Evolutionary conservation across 768 basidiomycete genomes (phyloP).

Genomic region (Rhodotorula kratochvilovae): DNA sequence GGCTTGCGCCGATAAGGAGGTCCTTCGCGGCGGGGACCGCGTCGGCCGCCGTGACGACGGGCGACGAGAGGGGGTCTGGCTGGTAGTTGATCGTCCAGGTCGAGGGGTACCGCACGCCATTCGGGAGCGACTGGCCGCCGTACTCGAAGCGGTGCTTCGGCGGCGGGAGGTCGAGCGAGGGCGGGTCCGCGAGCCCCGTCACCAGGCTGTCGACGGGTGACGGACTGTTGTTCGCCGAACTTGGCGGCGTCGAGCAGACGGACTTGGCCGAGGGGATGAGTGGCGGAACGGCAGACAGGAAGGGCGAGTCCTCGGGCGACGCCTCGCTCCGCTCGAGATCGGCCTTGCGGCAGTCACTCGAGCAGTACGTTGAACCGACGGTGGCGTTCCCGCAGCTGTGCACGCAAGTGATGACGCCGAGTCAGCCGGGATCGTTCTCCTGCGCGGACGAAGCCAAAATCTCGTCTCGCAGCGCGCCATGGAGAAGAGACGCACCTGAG

Average conservation of each 20-base stretch:
- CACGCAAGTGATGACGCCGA: not conserved
- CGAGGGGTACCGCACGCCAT: not conserved
- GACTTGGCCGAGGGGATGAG: conserved; percentile 30
- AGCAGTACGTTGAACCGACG: conserved; percentile 26
- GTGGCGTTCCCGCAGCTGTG: conserved; percentile 35
- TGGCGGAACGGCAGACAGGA: conserved; percentile 25
- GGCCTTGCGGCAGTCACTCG: conserved; percentile 18
- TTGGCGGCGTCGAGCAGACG: conserved; percentile 32
- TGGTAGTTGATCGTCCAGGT: conserved; percentile 35
- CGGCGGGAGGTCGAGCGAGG: conserved; percentile 32
- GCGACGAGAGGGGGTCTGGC: conserved; percentile 15
- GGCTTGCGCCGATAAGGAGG: conserved; percentile 26
- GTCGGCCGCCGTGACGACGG: conserved; percentile 2
- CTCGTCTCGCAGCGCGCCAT: not conserved
- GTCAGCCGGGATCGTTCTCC: not conserved
- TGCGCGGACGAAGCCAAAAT: not conserved
- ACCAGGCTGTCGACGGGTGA: not conserved
- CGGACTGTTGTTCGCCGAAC: conserved; percentile 26
- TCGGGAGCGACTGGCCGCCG: conserved; percentile 19
- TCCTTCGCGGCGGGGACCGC: not conserved
- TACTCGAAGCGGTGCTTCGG: conserved; percentile 21
- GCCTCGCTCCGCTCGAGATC: conserved; percentile 15
- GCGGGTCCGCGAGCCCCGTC: conserved; percentile 18
- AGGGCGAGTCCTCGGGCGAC: conserved; percentile 34
- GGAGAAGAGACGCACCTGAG: conserved; percentile 18